A percentile compares a stretch with the other conserved stretches of the same genome.
Evolutionary conservation across 345 rosid species (phyloP).

Genomic region (Linum lewisii): DNA sequence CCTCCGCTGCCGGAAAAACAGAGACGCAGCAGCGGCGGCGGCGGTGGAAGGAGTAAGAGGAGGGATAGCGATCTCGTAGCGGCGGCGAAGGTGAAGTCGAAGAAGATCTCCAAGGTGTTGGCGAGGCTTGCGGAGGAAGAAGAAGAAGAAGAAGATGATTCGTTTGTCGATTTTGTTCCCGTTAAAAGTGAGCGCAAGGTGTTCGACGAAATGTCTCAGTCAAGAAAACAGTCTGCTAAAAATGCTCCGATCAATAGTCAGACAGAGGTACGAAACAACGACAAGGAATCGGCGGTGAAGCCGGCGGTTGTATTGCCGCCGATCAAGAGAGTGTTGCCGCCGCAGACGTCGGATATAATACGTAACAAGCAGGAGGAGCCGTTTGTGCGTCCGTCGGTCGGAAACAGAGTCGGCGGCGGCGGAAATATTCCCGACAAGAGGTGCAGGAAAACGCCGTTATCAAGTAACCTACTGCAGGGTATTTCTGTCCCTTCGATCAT

Average conservation of each 20-base stretch:
- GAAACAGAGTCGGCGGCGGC: constrained; percentile 21
- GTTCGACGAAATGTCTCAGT: not conserved
- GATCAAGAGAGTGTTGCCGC: constrained; percentile 28
- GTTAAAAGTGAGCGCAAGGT: not conserved
- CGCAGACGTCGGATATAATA: constrained; percentile 26
- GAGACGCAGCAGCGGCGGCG: not conserved
- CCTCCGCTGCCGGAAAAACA: not conserved
- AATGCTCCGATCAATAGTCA: constrained; percentile 16
- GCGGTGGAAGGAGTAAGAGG: constrained; percentile 13
- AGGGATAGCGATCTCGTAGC: constrained; percentile 27
- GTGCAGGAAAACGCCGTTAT: constrained; percentile 44
- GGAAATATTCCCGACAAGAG: constrained; percentile 42
- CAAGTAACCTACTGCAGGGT: constrained; percentile 34
- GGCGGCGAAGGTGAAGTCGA: constrained; percentile 30
- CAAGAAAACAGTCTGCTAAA: constrained; percentile 12
- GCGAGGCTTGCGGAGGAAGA: constrained; percentile 14
- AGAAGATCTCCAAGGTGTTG: constrained; percentile 35
- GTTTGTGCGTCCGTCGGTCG: constrained; percentile 37
- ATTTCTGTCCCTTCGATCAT: constrained; percentile 31
- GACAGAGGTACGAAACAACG: constrained; percentile 16
- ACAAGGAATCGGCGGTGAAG: constrained; percentile 7
- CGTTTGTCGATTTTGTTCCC: constrained; percentile 7
- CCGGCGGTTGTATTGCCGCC: constrained; percentile 2
- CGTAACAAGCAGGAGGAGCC: constrained; percentile 60
- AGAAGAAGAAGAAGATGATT: not conserved